Conservation (phyloP, 2,329 filamentous ascomycete genomes). For the Aureobasidium sp. region DNA sequence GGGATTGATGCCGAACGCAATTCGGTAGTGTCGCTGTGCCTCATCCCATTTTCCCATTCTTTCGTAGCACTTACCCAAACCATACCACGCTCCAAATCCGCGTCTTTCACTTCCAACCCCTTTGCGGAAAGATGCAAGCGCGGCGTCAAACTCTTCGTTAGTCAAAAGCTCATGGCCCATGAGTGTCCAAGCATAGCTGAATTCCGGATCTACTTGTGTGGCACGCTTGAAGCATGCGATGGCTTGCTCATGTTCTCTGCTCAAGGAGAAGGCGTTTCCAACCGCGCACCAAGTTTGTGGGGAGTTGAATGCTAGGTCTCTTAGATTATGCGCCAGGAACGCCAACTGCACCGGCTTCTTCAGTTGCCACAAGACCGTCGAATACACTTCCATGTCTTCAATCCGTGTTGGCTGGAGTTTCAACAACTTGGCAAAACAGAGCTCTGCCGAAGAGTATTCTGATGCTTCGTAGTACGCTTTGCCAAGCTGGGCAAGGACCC, state of each 20-base stretch:
- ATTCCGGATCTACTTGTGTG: conserved; percentile 79
- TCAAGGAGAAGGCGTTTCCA: conserved; percentile 89
- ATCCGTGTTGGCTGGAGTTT: conserved; percentile 71
- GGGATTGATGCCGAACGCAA: conserved; percentile 82
- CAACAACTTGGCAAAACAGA: conserved; percentile 72
- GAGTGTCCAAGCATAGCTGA: conserved; percentile 91
- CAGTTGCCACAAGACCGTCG: conserved; percentile 96
- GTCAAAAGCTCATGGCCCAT: conserved; percentile 93
- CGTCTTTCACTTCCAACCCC: conserved; percentile 79
- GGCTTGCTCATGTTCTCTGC: conserved; percentile 89
- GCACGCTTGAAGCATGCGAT: conserved; percentile 90
- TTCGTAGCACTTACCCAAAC: conserved; percentile 60
- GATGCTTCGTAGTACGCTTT: conserved; percentile 87
- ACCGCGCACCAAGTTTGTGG: conserved; percentile 94
- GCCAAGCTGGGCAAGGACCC: conserved; percentile 85
- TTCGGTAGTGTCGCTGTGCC: conserved; percentile 83
- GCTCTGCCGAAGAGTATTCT: conserved; percentile 77
- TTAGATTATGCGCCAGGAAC: conserved; percentile 81
- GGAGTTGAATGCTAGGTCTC: conserved; percentile 78
- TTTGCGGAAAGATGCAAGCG: conserved; percentile 74
- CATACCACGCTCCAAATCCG: conserved; percentile 99
- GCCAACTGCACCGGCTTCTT: conserved; percentile 88
- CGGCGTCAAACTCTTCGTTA: conserved; percentile 97
- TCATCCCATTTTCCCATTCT: conserved; percentile 52
- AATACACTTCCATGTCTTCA: conserved; percentile 97